A percentile compares a stretch with the other conserved stretches of the same genome.
These are phyloP conservation scores for Hypoxylon subgilvum DNA, from an alignment of 495 filamentous ascomycete species.

Conservation along the genomic window DNA sequence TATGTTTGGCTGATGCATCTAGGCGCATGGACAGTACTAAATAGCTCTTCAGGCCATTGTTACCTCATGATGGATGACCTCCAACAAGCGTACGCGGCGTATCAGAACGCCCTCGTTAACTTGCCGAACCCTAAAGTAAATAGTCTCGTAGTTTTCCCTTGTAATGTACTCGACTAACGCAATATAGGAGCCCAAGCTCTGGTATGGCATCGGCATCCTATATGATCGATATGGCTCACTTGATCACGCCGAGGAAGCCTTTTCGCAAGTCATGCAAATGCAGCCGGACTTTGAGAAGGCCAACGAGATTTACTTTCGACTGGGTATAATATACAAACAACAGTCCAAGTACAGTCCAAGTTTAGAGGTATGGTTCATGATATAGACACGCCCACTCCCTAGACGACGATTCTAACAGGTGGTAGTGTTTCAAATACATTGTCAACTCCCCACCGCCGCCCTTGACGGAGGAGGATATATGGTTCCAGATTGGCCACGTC, in stretches of 20 bases:
- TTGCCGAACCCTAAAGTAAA: constrained; percentile 90
- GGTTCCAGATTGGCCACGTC: constrained; percentile 99
- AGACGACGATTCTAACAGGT: constrained; percentile 36
- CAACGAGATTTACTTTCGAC: constrained; percentile 97
- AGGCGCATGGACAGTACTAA: constrained; percentile 22
- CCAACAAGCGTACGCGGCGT: constrained; percentile 96
- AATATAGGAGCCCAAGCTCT: constrained; percentile 90
- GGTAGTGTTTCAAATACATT: constrained; percentile 96
- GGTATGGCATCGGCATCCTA: constrained; percentile 98
- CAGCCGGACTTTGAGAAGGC: constrained; percentile 97
- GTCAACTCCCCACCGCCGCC: constrained; percentile 90
- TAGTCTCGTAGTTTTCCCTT: constrained; percentile 2
- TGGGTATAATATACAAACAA: constrained; percentile 99
- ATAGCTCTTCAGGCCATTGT: constrained; percentile 73
- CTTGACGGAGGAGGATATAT: constrained; percentile 96
- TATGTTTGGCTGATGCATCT: constrained; percentile 48
- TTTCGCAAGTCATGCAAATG: constrained; percentile 99
- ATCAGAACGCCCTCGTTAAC: constrained; percentile 93
- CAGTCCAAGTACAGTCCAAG: constrained; percentile 93
- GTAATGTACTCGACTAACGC: constrained; percentile 16
- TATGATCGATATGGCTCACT: constrained; percentile 97
- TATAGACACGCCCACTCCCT: constrained; percentile 13
- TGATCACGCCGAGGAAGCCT: constrained; percentile 97
- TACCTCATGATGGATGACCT: constrained; percentile 99
- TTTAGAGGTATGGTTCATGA: constrained; percentile 71